phyloP scores from a whole-genome alignment of 495 filamentous ascomycete species.

The Podospora australis region DNA sequence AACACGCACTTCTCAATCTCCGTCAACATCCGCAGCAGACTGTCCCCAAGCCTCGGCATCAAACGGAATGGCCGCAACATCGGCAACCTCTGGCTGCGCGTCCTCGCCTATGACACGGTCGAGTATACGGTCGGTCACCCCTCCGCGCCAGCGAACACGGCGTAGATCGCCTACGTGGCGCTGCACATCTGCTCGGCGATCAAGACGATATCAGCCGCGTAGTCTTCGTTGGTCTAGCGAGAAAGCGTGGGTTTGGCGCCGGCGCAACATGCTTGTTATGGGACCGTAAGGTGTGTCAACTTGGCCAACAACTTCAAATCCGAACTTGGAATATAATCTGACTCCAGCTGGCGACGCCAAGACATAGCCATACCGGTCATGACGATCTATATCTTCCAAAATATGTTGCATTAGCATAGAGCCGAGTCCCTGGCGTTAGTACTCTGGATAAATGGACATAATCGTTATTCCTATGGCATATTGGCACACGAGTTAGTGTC shows the following conservation, averaged over 20 bases:
- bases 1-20: no score
- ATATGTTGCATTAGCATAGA: constrained; percentile 1
- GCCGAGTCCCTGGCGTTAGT: constrained; percentile 1
- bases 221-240: no score
- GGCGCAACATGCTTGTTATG: background rate
- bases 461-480: constrained; percentile 1
- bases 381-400: background rate
- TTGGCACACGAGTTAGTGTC: background rate
- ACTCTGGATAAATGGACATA: background rate
- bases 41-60: no score
- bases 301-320: constrained; percentile 1
- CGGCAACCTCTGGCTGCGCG: no score
- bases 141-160: no score
- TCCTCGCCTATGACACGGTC: no score
- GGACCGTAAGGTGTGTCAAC: constrained; percentile 1
- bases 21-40: no score
- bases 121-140: no score
- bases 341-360: background rate
- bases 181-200: no score
- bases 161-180: no score
- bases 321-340: constrained; percentile 2
- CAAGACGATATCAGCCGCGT: no score
- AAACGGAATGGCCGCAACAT: no score
- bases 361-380: background rate
- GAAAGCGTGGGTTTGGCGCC: background rate